Evolutionary conservation across 2,329 filamentous ascomycete species (phyloP).

Genomic region (Stachybotrys chartarum): DNA sequence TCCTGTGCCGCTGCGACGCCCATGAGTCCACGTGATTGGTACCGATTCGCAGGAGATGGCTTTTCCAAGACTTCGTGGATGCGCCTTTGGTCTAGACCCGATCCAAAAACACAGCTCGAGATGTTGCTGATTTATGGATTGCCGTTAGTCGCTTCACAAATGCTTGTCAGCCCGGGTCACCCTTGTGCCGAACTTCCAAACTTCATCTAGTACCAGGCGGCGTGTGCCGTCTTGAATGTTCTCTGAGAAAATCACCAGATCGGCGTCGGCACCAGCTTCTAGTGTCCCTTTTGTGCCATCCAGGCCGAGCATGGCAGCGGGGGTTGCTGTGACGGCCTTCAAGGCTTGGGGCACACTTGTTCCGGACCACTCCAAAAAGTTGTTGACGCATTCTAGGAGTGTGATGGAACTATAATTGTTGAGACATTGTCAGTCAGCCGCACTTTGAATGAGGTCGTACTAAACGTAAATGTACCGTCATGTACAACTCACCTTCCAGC

Average conservation of each 20-base stretch:
- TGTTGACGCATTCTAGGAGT: constrained; percentile 75
- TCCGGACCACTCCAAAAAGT: constrained; percentile 71
- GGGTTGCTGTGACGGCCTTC: constrained; percentile 67
- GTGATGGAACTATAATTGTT: constrained; percentile 52
- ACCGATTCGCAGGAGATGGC: background rate
- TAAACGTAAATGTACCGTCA: background rate
- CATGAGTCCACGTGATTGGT: background rate
- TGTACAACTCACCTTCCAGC: constrained; percentile 57
- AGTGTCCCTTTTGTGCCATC: constrained; percentile 59
- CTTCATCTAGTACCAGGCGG: constrained; percentile 61
- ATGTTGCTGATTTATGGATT: background rate
- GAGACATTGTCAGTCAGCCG: constrained; percentile 1
- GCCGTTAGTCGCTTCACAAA: background rate
- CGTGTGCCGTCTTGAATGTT: constrained; percentile 32
- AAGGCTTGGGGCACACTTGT: constrained; percentile 61
- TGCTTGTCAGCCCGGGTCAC: constrained; percentile 26
- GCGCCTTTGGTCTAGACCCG: background rate
- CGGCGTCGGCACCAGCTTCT: constrained; percentile 57
- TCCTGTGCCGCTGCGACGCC: background rate
- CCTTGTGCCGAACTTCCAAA: constrained; percentile 69
- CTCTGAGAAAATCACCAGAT: constrained; percentile 62
- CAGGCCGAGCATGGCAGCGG: constrained; percentile 68
- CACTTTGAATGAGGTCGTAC: background rate
- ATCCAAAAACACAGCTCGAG: too few relatives aligned
- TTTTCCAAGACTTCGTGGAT: background rate